Evolutionary conservation across 2,329 filamentous ascomycete species (phyloP).

Genomic region (Aspergillus arachidicola): DNA sequence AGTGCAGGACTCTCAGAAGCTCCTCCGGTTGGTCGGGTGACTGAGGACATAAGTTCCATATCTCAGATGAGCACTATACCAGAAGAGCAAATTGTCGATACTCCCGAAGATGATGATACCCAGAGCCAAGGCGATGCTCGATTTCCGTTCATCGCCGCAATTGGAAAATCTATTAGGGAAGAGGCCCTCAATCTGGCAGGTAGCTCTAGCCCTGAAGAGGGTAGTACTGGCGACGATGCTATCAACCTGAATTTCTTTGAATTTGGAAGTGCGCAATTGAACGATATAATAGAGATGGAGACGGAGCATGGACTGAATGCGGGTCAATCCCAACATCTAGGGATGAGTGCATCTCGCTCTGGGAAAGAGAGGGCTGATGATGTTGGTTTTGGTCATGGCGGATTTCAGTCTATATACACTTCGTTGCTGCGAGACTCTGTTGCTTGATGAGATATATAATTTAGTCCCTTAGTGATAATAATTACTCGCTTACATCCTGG

Average conservation of each 20-base stretch:
- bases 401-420: background rate
- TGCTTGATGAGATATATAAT: background rate
- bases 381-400: background rate
- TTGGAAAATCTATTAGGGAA: background rate
- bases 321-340: background rate
- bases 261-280: background rate
- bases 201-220: background rate
- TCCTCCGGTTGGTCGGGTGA: background rate
- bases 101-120: background rate
- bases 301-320: too few relatives aligned
- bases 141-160: background rate
- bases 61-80: background rate
- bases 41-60: background rate
- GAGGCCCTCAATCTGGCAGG: background rate
- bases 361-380: background rate
- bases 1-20: background rate
- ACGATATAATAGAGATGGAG: too few relatives aligned
- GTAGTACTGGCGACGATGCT: background rate
- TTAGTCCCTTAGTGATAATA: background rate
- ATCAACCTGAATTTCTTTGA: background rate
- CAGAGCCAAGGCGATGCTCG: background rate
- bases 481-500: rapidly evolving
- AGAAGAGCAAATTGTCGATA: background rate
- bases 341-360: background rate
- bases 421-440: background rate